Base-by-base conservation (phyloP, 352 stramenopile genomes). In the Lagenidium sp. region DNA sequence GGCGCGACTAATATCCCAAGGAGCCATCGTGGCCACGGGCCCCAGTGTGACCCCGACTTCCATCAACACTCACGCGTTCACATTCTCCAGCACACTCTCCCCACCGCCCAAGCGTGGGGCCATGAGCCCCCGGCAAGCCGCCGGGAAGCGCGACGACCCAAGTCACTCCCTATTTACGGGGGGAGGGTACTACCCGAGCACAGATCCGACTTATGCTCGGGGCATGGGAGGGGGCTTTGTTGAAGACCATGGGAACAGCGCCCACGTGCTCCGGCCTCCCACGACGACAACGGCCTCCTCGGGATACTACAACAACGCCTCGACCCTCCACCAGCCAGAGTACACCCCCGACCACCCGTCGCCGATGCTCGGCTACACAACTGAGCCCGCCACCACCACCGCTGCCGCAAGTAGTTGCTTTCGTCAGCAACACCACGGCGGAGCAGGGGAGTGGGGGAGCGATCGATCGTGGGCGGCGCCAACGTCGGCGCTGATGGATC, bases 1-100 rank as follows among this genome's bases (percentile, higher is more conserved):
- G 18, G 44, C 56, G 26, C 70, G 76, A 36, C 61, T 88, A 15
- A 45, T 84, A 20, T 41, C 68, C 0, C 70, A 82, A 51, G 69
- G 65, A 19, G 54, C 63, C 12, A 39, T 60, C 19, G 40, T 44
- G 13, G 22, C 38, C 18, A 28, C 32, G 22, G 41, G 54, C 16
- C 55, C 48, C 29, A 78, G 47, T 41, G 61, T 84, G 41, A 72
- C 70, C 7, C 59, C 55, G 20, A 81, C 68, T 15, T 49, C 65
- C 15, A 72, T 63, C 13, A 66, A 37, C 12, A 36, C 47, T 1
- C 50, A 68, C 29, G 66, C 31, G 39, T 66, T 48, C 47, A 47
- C 55, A 21, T 55, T 71, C 29, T n/a, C n/a, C n/a, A 54, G 34
- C n/a, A 71, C 60, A 21, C 43, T 82, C 31, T 84, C 68, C 26